Percentiles rank a stretch among this genome's conserved stretches.
These are phyloP conservation scores for Globisporangium mamillatum DNA, from an alignment of 352 stramenopile genomes.

Conservation along the genomic window DNA sequence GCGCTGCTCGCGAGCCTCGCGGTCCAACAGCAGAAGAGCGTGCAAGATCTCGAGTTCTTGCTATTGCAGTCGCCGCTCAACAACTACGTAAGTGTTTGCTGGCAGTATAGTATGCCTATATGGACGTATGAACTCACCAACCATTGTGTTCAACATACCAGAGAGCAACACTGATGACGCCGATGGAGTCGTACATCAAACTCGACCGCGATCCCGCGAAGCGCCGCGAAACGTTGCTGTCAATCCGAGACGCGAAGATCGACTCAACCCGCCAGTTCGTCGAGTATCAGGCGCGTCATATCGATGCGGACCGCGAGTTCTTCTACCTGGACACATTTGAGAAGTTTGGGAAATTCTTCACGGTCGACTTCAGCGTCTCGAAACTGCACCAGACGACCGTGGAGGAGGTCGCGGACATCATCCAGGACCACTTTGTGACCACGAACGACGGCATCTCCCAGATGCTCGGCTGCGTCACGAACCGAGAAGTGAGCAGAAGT, in stretches of 20 bases:
- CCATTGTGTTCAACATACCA: constrained; percentile 15
- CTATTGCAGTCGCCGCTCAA: constrained; percentile 44
- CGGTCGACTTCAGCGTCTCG: constrained; percentile 62
- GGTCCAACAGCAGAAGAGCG: constrained; percentile 40
- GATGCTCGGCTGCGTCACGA: constrained; percentile 53
- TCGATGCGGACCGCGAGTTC: constrained; percentile 53
- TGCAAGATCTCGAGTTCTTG: constrained; percentile 36
- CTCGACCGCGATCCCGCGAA: constrained; percentile 37
- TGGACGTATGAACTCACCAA: not conserved
- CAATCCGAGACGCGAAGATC: constrained; percentile 52
- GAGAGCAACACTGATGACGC: constrained; percentile 61
- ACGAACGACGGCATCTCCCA: constrained; percentile 50
- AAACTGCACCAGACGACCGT: constrained; percentile 42
- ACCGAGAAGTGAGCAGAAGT: constrained; percentile 32
- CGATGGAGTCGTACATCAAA: constrained; percentile 65
- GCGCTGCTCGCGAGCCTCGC: constrained; percentile 32
- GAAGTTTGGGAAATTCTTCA: constrained; percentile 68
- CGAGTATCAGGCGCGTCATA: constrained; percentile 41
- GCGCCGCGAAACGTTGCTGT: constrained; percentile 37
- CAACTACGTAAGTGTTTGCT: constrained; percentile 46
- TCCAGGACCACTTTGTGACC: constrained; percentile 59
- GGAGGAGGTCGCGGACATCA: constrained; percentile 42
- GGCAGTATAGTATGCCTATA: too few relatives aligned
- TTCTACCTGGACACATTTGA: constrained; percentile 70
- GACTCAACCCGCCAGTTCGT: constrained; percentile 39